Evolutionary conservation across 805 yeast genomes (phyloP).

Genomic region (Metschnikowia kofuensis): DNA sequence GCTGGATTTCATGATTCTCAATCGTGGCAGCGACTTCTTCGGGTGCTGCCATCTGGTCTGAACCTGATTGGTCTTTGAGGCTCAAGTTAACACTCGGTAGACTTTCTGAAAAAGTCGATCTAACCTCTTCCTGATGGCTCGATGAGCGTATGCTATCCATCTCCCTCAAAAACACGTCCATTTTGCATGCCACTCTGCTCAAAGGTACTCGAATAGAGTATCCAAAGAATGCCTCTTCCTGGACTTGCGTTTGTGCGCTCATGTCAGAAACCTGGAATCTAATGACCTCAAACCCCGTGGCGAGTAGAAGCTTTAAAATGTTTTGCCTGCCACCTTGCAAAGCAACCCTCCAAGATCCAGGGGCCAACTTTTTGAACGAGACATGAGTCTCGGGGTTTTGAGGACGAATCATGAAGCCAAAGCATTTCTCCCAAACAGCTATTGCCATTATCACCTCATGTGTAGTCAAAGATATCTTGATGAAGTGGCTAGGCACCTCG

Average conservation of each 20-base stretch:
- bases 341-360: conserved; percentile 8
- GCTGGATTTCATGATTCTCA: not conserved
- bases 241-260: not conserved
- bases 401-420: conserved; percentile 5
- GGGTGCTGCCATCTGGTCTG: no score
- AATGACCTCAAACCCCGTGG: conserved; percentile 4
- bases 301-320: conserved; percentile 5
- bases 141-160: not conserved
- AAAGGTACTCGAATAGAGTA: conserved; percentile 9
- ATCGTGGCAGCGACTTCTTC: not conserved
- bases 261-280: conserved; percentile 5
- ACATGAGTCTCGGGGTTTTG: conserved; percentile 6
- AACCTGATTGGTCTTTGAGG: not conserved
- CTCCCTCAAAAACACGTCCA: conserved; percentile 6
- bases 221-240: conserved; percentile 5
- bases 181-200: conserved; percentile 5
- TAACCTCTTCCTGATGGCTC: not conserved
- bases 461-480: conserved; percentile 6
- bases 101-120: not conserved
- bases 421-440: conserved; percentile 6
- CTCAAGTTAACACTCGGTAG: not conserved
- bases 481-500: conserved; percentile 2
- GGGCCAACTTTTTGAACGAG: conserved; percentile 6
- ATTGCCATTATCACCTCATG: conserved; percentile 6
- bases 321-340: conserved; percentile 7